Evolutionary conservation across 2,329 filamentous ascomycete species (phyloP).

Genomic region (Neofusicoccum umdonicola): DNA sequence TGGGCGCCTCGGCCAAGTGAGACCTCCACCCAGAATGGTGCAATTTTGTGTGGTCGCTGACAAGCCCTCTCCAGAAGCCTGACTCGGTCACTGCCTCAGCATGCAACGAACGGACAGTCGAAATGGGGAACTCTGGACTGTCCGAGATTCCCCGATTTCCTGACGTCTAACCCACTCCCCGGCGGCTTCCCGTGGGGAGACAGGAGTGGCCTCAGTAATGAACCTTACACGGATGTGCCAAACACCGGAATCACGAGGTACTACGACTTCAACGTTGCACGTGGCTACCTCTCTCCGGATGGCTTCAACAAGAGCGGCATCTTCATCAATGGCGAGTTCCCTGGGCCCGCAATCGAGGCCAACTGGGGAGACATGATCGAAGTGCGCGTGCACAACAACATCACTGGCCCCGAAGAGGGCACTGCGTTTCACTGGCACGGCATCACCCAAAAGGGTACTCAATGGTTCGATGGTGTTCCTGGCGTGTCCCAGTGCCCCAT

Average conservation of each 20-base stretch:
- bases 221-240: not conserved
- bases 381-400: constrained; percentile 20
- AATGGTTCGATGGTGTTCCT: constrained; percentile 37
- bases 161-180: too few species aligned
- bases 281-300: constrained; percentile 23
- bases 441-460: constrained; percentile 29
- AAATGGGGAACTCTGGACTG: too few species aligned
- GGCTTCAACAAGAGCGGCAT: constrained; percentile 28
- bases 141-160: too few species aligned
- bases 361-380: constrained; percentile 32
- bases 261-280: constrained; percentile 19
- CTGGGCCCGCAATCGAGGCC: constrained; percentile 31
- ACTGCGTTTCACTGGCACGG: constrained; percentile 36
- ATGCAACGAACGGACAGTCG: too few species aligned
- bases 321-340: constrained; percentile 30
- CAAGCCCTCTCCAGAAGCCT: too few species aligned
- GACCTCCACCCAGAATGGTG: too few species aligned
- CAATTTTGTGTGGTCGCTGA: too few species aligned
- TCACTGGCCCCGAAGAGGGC: constrained; percentile 23
- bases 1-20: too few species aligned
- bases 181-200: not conserved
- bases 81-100: too few species aligned
- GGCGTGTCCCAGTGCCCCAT: constrained; percentile 35
- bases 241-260: not conserved
- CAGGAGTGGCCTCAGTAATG: not conserved